Evolutionary conservation across 257 asterid species (phyloP).

Genomic region (Leonotis leonurus): DNA sequence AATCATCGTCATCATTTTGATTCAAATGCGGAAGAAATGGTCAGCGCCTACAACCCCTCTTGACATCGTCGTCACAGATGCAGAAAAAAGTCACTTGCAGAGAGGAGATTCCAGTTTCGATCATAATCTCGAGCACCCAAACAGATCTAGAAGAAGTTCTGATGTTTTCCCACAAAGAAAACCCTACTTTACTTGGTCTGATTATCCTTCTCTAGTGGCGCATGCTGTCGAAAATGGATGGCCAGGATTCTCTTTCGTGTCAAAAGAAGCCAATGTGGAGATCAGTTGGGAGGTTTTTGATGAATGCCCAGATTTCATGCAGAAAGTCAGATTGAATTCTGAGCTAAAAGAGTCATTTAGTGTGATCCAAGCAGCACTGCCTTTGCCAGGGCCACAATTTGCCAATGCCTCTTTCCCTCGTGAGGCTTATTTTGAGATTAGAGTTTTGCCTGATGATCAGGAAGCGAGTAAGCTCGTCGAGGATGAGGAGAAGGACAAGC

Average conservation of each 20-base stretch:
- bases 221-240: constrained; percentile 91
- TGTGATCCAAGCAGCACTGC: constrained; percentile 48
- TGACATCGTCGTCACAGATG: neutral
- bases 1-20: constrained; percentile 16
- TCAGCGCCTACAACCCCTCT: neutral
- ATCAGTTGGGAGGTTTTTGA: constrained; percentile 75
- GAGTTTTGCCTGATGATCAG: constrained; percentile 21
- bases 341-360: constrained; percentile 6
- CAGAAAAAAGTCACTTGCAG: constrained; percentile 17
- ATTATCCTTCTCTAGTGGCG: constrained; percentile 56
- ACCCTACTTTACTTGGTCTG: constrained; percentile 57
- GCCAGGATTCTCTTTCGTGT: constrained; percentile 57
- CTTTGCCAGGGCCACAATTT: constrained; percentile 77
- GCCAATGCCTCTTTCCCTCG: constrained; percentile 62
- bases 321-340: constrained; percentile 55
- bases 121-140: constrained; percentile 22
- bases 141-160: constrained; percentile 19
- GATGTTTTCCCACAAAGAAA: constrained; percentile 24
- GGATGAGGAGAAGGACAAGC: neutral
- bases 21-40: constrained; percentile 20
- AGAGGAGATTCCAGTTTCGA: constrained; percentile 38
- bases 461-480: neutral
- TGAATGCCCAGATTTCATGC: constrained; percentile 67
- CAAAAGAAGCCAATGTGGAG: constrained; percentile 26
- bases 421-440: constrained; percentile 79